These are phyloP conservation scores for Novymonas esmeraldas DNA, from an alignment of 208 protist genomes.

Conservation along the genomic window DNA sequence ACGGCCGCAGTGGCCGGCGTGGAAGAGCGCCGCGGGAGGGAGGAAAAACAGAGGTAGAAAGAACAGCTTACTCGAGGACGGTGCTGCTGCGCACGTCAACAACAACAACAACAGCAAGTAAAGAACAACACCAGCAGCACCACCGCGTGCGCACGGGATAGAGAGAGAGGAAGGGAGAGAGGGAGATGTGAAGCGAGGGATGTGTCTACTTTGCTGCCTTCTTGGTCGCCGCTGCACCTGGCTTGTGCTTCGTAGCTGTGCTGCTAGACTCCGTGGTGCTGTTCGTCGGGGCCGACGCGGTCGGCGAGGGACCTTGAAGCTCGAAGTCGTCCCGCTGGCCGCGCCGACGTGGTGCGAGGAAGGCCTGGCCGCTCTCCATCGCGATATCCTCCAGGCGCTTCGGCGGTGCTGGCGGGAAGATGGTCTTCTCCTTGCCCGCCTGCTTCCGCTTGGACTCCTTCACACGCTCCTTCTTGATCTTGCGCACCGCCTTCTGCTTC, in stretches of 20 bases:
- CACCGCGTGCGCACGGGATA: background rate
- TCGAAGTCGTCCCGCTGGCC: conserved; percentile 74
- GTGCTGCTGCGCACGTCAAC: too few species aligned
- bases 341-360: conserved; percentile 60
- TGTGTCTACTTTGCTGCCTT: conserved; percentile 12
- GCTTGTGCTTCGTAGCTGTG: too few species aligned
- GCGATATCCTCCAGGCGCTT: conserved; percentile 91
- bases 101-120: background rate
- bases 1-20: background rate
- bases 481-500: conserved; percentile 87
- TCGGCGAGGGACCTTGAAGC: conserved; percentile 20
- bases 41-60: too few species aligned
- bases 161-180: background rate
- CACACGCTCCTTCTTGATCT: conserved; percentile 86
- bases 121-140: background rate
- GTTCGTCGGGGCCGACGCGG: conserved; percentile 5
- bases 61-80: background rate
- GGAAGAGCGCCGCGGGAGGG: background rate
- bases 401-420: conserved; percentile 89
- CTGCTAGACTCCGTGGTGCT: conserved; percentile 3
- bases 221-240: background rate
- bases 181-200: background rate
- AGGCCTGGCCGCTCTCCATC: conserved; percentile 92
- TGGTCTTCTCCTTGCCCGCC: conserved; percentile 74
- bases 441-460: conserved; percentile 65